Conservation (phyloP, 345 rosid species). For the Noccaea bulbosa region DNA sequence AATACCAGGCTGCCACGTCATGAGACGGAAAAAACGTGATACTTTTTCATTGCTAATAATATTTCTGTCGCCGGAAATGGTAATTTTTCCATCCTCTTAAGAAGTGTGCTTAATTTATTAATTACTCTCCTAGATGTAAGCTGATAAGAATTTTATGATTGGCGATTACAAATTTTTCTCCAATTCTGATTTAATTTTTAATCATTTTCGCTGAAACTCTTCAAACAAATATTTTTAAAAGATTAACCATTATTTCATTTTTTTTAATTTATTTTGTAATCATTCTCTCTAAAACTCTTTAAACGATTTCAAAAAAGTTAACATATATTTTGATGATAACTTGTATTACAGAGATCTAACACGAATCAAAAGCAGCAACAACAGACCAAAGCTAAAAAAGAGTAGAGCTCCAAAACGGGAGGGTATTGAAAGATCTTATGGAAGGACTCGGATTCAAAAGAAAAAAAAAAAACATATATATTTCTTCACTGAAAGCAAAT, state of each 20-base stretch:
- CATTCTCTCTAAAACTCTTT: too few relatives aligned
- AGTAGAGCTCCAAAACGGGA: not conserved
- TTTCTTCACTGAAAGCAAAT: constrained; percentile 31
- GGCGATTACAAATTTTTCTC: not conserved
- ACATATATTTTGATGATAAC: constrained; percentile 25
- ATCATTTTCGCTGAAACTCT: not conserved
- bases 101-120: not conserved
- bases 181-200: not conserved
- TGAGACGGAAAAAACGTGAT: not conserved
- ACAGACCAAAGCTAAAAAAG: constrained; percentile 4
- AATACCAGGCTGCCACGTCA: constrained; percentile 26
- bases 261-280: too few relatives aligned
- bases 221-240: not conserved
- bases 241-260: too few relatives aligned
- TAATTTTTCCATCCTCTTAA: not conserved
- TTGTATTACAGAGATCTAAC: constrained; percentile 35
- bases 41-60: not conserved
- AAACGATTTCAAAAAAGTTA: not conserved
- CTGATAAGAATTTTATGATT: not conserved
- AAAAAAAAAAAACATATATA: constrained; percentile 1
- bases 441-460: not conserved
- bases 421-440: constrained; percentile 20
- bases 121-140: too few relatives aligned
- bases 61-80: not conserved
- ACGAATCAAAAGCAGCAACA: constrained; percentile 4